These are phyloP conservation scores for Bacidia gigantensis DNA, from an alignment of 495 filamentous ascomycete species.

Conservation along the genomic window DNA sequence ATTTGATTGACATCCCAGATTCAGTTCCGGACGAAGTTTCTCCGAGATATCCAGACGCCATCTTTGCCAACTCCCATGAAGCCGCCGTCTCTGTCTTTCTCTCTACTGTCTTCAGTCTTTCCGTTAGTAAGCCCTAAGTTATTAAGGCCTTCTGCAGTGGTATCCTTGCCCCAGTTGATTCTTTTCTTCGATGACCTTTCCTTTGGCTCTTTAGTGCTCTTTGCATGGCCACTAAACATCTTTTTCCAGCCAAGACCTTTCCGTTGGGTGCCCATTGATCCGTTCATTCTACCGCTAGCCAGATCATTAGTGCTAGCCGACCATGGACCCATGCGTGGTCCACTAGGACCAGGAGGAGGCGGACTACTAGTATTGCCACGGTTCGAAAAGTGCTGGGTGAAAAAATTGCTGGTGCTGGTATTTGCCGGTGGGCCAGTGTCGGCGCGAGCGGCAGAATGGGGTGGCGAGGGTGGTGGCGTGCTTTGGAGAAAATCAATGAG, in stretches of 20 bases:
- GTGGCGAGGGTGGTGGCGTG: slow-evolving; percentile 16
- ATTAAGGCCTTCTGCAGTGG: background rate
- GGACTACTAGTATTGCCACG: background rate
- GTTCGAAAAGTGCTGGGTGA: slow-evolving; percentile 3
- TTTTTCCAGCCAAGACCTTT: slow-evolving; percentile 15
- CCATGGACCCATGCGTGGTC: slow-evolving; percentile 3
- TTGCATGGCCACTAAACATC: slow-evolving; percentile 12
- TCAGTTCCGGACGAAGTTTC: slow-evolving; percentile 19
- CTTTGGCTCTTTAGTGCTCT: slow-evolving; percentile 7
- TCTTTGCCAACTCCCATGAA: slow-evolving; percentile 19
- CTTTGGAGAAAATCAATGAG: slow-evolving; percentile 18
- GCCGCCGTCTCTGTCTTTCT: slow-evolving; percentile 2
- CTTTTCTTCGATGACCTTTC: slow-evolving; percentile 5
- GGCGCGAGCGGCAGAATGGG: slow-evolving; percentile 8
- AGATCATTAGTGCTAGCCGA: background rate
- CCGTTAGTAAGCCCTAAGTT: background rate
- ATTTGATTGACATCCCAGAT: background rate
- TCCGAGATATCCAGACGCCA: slow-evolving; percentile 19
- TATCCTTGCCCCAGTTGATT: slow-evolving; percentile 7
- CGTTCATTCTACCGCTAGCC: background rate
- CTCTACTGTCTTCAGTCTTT: slow-evolving; percentile 2
- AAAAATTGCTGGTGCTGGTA: slow-evolving; percentile 2
- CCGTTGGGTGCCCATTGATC: slow-evolving; percentile 1
- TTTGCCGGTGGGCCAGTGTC: slow-evolving; percentile 4
- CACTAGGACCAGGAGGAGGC: slow-evolving; percentile 8